Conservation (phyloP, 345 rosid genomes). For the Excoecaria agallocha region DNA sequence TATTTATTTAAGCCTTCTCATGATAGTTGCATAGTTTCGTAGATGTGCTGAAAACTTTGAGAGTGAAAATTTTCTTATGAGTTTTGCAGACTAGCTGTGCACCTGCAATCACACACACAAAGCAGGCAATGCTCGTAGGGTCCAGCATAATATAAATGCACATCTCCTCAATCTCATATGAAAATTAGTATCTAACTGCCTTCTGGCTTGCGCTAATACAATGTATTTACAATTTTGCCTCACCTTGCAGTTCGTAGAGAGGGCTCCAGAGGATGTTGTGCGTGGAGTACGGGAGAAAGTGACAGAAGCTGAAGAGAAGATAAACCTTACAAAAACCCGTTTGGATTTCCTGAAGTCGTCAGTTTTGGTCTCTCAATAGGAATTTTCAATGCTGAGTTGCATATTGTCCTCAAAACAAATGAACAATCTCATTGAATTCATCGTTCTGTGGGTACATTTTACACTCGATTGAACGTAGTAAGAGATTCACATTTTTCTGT, state of each 20-base stretch:
- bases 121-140: no score
- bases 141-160: no score
- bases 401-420: not conserved
- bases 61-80: no score
- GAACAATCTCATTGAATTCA: not conserved
- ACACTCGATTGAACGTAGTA: not conserved
- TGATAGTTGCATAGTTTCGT: no score
- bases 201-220: not conserved
- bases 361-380: conserved; percentile 50
- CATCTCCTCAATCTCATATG: not conserved
- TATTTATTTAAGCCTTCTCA: no score
- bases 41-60: no score
- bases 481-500: not conserved
- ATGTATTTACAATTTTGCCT: conserved; percentile 4
- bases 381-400: not conserved
- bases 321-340: conserved; percentile 69
- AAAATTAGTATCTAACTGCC: not conserved
- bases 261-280: conserved; percentile 83
- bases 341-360: conserved; percentile 75
- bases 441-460: not conserved
- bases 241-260: conserved; percentile 67
- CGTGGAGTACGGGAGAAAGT: conserved; percentile 75
- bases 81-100: no score
- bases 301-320: conserved; percentile 86
- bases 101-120: no score